Evolutionary conservation across 2,329 filamentous ascomycete species (phyloP).

Genomic region (Aspergillus latus): DNA sequence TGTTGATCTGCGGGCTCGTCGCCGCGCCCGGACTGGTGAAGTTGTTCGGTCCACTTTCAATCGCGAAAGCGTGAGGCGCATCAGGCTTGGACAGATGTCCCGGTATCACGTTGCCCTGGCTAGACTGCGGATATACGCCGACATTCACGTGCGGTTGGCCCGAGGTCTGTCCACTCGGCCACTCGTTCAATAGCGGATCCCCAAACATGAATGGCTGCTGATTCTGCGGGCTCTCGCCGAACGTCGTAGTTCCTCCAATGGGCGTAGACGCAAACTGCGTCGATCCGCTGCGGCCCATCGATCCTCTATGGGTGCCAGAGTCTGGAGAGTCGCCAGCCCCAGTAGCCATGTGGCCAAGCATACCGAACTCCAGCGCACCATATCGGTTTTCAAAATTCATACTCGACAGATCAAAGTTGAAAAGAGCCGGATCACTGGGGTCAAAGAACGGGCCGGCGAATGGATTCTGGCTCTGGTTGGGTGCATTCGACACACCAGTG

Average conservation of each 20-base stretch:
- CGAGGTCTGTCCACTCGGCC: conserved; percentile 41
- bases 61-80: conserved; percentile 60
- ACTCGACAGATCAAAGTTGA: conserved; percentile 93
- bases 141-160: conserved; percentile 36
- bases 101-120: conserved; percentile 37
- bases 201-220: conserved; percentile 48
- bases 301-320: conserved; percentile 46
- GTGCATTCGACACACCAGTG: conserved; percentile 51
- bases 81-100: conserved; percentile 46
- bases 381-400: conserved; percentile 97
- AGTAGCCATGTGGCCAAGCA: conserved; percentile 95
- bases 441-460: conserved; percentile 71
- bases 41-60: conserved; percentile 57
- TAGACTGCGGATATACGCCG: conserved; percentile 34
- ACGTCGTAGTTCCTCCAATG: conserved; percentile 34
- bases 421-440: conserved; percentile 84
- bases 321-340: conserved; percentile 80
- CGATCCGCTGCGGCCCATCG: conserved; percentile 45
- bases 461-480: conserved; percentile 39
- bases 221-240: conserved; percentile 47
- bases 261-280: conserved; percentile 42
- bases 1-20: conserved; percentile 52
- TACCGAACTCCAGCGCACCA: conserved; percentile 90
- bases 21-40: conserved; percentile 60
- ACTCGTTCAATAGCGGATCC: conserved; percentile 48